These are phyloP conservation scores for Xenosphaeropsis pyriputrescens DNA, from an alignment of 2,329 filamentous ascomycete genomes.

Conservation along the genomic window DNA sequence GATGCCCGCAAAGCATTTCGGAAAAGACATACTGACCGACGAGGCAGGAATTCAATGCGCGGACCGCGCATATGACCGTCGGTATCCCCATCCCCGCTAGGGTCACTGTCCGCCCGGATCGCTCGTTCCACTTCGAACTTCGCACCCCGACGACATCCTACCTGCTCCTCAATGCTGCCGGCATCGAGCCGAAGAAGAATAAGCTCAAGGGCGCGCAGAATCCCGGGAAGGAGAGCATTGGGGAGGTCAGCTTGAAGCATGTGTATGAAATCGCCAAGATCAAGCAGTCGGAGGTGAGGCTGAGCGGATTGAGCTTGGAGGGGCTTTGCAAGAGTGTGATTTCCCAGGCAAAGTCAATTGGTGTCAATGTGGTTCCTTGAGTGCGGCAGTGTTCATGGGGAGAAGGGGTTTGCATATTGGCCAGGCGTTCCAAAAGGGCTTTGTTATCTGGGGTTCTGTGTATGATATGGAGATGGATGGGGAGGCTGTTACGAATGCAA, in stretches of 20 bases:
- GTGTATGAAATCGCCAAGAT: constrained; percentile 96
- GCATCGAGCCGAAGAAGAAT: constrained; percentile 56
- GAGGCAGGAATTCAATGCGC: constrained; percentile 90
- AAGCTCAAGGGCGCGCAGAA: constrained; percentile 65
- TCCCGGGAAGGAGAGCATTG: constrained; percentile 65
- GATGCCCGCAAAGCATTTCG: too few relatives aligned
- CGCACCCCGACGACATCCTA: constrained; percentile 91
- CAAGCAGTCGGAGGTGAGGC: constrained; percentile 64
- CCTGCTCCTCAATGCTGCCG: constrained; percentile 72
- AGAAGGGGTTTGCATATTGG: neutral
- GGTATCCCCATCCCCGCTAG: constrained; percentile 84
- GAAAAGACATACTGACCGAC: neutral
- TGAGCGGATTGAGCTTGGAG: constrained; percentile 58
- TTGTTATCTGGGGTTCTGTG: too few relatives aligned
- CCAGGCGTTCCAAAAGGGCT: neutral
- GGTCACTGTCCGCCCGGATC: constrained; percentile 83
- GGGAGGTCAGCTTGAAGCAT: constrained; percentile 83
- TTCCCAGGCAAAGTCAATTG: constrained; percentile 61
- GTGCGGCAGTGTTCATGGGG: neutral
- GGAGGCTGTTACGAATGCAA: too few relatives aligned
- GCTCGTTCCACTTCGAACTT: constrained; percentile 84
- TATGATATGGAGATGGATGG: too few relatives aligned
- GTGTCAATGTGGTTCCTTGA: constrained; percentile 49
- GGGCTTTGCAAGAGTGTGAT: constrained; percentile 63
- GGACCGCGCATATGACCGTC: constrained; percentile 68